Evolutionary conservation across 2,329 filamentous ascomycete species (phyloP).

Genomic region (Mycogone perniciosa): DNA sequence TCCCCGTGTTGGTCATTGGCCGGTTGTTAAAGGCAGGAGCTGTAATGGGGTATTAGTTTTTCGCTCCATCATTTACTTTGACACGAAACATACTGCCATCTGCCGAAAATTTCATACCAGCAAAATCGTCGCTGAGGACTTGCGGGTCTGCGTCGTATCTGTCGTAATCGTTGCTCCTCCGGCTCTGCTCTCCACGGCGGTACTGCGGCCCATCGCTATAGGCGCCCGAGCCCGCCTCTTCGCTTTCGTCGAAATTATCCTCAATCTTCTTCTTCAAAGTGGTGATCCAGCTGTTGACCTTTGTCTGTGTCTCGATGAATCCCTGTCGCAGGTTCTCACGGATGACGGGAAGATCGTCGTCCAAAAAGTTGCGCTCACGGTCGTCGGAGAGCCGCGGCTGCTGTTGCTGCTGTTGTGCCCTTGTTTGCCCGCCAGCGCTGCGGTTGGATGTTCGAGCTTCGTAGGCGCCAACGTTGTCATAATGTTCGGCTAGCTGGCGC

Average conservation of each 20-base stretch:
- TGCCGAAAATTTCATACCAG: constrained; percentile 56
- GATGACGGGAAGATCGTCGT: constrained; percentile 92
- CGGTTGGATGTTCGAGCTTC: constrained; percentile 49
- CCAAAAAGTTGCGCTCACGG: constrained; percentile 82
- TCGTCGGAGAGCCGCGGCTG: constrained; percentile 22
- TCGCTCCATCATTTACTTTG: neutral
- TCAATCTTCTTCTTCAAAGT: constrained; percentile 90
- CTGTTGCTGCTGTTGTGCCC: neutral
- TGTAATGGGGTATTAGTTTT: constrained; percentile 17
- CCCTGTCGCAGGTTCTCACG: constrained; percentile 90
- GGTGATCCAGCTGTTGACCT: constrained; percentile 88
- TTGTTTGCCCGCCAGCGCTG: constrained; percentile 33
- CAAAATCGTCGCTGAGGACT: constrained; percentile 85
- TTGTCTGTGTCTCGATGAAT: constrained; percentile 87
- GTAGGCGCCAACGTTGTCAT: constrained; percentile 58
- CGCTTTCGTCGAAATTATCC: constrained; percentile 72
- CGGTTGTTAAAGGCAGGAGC: constrained; percentile 39
- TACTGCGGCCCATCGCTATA: constrained; percentile 23
- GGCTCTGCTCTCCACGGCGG: constrained; percentile 53
- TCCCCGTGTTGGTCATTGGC: constrained; percentile 66
- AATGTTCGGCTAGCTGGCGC: constrained; percentile 87
- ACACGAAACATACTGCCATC: constrained; percentile 52
- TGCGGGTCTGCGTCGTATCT: constrained; percentile 93
- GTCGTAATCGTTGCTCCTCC: constrained; percentile 79
- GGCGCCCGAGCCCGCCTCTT: constrained; percentile 31